phyloP scores from a whole-genome alignment of 2,329 filamentous ascomycete species.

The Chaetomium globosum region DNA sequence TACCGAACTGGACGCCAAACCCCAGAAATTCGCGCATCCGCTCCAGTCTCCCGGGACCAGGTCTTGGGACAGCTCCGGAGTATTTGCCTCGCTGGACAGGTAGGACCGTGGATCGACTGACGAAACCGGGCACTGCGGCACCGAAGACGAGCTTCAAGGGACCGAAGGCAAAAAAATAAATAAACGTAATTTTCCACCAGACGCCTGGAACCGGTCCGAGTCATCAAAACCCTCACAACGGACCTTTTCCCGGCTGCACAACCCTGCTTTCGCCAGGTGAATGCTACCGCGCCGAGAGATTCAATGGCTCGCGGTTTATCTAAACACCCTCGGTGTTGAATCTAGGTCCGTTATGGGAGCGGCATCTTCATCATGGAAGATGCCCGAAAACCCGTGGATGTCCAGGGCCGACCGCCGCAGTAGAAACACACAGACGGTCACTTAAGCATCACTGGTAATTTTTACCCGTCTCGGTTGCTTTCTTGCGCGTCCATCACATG shows the following conservation, averaged over 20 bases:
- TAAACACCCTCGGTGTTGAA: not conserved
- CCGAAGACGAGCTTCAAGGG: constrained; percentile 1
- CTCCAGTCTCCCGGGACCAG: not conserved
- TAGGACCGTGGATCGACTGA: not conserved
- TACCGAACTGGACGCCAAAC: not conserved
- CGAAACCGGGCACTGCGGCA: not conserved
- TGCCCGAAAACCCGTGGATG: not conserved
- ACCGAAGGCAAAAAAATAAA: not conserved
- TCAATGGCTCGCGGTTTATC: not conserved
- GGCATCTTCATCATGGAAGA: not conserved
- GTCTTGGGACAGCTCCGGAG: not conserved
- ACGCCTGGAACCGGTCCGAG: not conserved
- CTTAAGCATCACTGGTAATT: not conserved
- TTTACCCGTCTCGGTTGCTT: not conserved
- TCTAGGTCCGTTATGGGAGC: not conserved
- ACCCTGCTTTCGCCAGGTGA: not conserved
- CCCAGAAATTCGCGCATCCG: not conserved
- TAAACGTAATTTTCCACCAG: constrained; percentile 11
- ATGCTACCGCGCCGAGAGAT: not conserved
- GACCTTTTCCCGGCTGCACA: not conserved
- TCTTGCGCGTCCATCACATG: not conserved
- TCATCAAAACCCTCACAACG: not conserved
- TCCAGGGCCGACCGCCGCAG: not conserved
- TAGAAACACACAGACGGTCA: not conserved
- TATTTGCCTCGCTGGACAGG: not conserved